Conservation (phyloP, 352 stramenopile species). For the Phytophthora melonis region DNA sequence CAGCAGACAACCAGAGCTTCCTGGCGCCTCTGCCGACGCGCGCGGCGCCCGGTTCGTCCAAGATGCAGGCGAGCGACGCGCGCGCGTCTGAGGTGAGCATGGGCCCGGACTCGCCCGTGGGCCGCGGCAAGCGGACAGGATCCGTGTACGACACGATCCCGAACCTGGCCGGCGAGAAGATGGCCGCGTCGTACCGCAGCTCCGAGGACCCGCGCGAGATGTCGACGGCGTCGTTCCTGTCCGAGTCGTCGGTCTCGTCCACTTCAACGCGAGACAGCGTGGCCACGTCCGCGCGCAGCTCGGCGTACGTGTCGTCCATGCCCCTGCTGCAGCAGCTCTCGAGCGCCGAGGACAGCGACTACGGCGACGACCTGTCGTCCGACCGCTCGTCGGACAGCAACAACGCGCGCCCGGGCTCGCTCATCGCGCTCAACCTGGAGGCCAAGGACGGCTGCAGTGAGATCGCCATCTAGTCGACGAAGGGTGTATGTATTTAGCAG, state of each 20-base stretch:
- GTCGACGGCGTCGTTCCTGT: slow-evolving; percentile 38
- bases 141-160: slow-evolving; percentile 46
- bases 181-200: slow-evolving; percentile 22
- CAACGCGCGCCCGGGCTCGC: slow-evolving; percentile 42
- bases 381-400: slow-evolving; percentile 40
- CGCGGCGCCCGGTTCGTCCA: background rate
- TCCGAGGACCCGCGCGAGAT: slow-evolving; percentile 25
- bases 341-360: slow-evolving; percentile 36
- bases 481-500: slow-evolving; percentile 46
- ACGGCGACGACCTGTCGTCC: slow-evolving; percentile 28
- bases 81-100: slow-evolving; percentile 41
- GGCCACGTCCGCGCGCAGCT: slow-evolving; percentile 15
- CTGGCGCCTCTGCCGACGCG: slow-evolving; percentile 24
- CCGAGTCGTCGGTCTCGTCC: slow-evolving; percentile 35
- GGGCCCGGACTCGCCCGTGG: slow-evolving; percentile 37
- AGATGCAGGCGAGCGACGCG: background rate
- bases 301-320: slow-evolving; percentile 37
- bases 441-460: slow-evolving; percentile 44
- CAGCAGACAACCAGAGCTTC: slow-evolving; percentile 33
- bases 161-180: slow-evolving; percentile 38
- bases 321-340: slow-evolving; percentile 41
- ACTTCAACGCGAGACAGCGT: slow-evolving; percentile 35
- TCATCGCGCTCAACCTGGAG: slow-evolving; percentile 50
- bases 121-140: slow-evolving; percentile 36
- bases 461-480: slow-evolving; percentile 43